Conservation (phyloP, 2,329 filamentous ascomycete species). For the Pseudocercospora pini-densiflorae region DNA sequence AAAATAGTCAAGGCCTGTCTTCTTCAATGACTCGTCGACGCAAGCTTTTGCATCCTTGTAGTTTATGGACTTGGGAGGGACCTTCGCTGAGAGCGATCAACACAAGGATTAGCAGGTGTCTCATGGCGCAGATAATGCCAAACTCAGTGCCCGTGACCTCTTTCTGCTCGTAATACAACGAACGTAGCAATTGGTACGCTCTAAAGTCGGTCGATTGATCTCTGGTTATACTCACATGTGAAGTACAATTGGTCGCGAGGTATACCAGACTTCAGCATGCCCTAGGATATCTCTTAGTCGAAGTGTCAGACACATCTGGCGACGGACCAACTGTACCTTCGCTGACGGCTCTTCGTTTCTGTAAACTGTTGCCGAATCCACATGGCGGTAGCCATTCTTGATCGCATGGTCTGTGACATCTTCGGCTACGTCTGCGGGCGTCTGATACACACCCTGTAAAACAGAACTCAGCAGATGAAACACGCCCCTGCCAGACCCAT, state of each 20-base stretch:
- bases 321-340: constrained; percentile 20
- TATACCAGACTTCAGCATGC: constrained; percentile 57
- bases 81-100: constrained; percentile 49
- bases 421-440: constrained; percentile 60
- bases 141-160: background rate
- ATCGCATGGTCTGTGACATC: constrained; percentile 62
- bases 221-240: constrained; percentile 46
- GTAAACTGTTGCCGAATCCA: constrained; percentile 64
- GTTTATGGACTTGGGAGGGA: constrained; percentile 56
- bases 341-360: constrained; percentile 62
- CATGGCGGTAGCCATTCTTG: constrained; percentile 61
- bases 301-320: background rate
- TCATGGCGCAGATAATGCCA: background rate
- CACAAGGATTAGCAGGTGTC: background rate
- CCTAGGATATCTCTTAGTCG: constrained; percentile 31
- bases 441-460: constrained; percentile 13
- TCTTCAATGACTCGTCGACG: constrained; percentile 65
- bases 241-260: constrained; percentile 64
- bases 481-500: background rate
- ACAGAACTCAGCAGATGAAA: constrained; percentile 11
- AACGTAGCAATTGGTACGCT: background rate
- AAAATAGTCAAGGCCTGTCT: constrained; percentile 57
- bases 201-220: too few relatives aligned
- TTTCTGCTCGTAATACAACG: background rate
- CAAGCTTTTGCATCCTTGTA: constrained; percentile 69